Evolutionary conservation across 805 yeast genomes (phyloP).

Genomic region (Ogataea salicorniae): DNA sequence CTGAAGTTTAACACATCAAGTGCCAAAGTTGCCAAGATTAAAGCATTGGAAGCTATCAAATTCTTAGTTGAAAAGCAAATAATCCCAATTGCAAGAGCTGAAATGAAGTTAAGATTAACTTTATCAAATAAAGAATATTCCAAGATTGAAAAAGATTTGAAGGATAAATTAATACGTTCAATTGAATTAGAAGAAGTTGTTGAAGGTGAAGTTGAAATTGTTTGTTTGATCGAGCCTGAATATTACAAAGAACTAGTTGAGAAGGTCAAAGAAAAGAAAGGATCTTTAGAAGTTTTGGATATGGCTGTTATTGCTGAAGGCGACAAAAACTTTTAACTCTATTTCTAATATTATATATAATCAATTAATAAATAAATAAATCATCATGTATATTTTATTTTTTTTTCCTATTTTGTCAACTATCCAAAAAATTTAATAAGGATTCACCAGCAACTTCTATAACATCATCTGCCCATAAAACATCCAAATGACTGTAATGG

Average conservation of each 20-base stretch:
- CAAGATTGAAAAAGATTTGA: conserved; percentile 25
- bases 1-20: conserved; percentile 75
- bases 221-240: conserved; percentile 81
- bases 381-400: neutral
- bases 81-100: conserved; percentile 90
- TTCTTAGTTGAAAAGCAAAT: conserved; percentile 70
- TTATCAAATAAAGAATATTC: conserved; percentile 51
- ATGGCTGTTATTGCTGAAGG: conserved; percentile 77
- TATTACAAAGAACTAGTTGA: conserved; percentile 68
- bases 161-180: conserved; percentile 31
- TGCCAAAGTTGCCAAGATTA: conserved; percentile 57
- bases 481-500: conserved; percentile 82
- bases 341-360: neutral
- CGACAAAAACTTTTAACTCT: conserved; percentile 23
- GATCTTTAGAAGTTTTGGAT: conserved; percentile 76
- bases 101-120: conserved; percentile 77
- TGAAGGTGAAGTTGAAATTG: conserved; percentile 25
- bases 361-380: neutral
- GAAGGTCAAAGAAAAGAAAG: conserved; percentile 53
- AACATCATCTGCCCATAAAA: conserved; percentile 85
- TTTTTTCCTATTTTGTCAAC: neutral
- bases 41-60: conserved; percentile 88
- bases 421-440: conserved; percentile 30
- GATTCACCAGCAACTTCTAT: conserved; percentile 57
- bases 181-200: conserved; percentile 25